Evolutionary conservation across 345 rosid genomes (phyloP).

Genomic region (Arabidopsis arenosa): DNA sequence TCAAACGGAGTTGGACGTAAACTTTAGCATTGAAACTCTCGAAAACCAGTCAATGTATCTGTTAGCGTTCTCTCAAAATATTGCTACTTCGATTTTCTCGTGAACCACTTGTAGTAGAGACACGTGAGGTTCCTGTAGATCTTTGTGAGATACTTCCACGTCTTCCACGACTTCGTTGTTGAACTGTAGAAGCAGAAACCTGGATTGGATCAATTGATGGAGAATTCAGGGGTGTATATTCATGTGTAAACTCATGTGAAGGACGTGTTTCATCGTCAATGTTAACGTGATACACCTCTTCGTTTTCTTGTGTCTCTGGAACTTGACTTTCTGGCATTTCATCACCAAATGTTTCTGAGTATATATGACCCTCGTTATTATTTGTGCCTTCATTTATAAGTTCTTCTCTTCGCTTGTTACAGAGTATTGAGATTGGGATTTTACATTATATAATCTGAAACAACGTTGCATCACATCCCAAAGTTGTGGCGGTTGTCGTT

Average conservation of each 20-base stretch:
- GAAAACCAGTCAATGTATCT: neutral
- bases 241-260: too few relatives aligned
- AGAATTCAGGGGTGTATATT: too few relatives aligned
- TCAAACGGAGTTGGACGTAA: neutral
- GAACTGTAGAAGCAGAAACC: neutral
- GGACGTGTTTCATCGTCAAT: neutral
- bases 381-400: neutral
- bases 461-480: conserved; percentile 5
- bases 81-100: neutral
- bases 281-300: neutral
- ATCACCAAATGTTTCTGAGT: too few relatives aligned
- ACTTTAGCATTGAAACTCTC: conserved; percentile 5
- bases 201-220: neutral
- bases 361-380: too few relatives aligned
- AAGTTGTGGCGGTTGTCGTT: neutral
- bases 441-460: neutral
- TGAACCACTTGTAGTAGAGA: too few relatives aligned
- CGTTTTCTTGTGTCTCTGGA: neutral
- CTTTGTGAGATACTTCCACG: neutral
- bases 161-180: neutral
- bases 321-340: neutral
- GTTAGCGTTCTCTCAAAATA: neutral
- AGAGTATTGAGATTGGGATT: neutral
- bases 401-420: neutral
- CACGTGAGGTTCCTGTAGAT: neutral